Percentiles rank a stretch among this genome's conserved stretches.
phyloP scores from a whole-genome alignment of 78 protist genomes.

The Dictyostelium discoideum region DNA sequence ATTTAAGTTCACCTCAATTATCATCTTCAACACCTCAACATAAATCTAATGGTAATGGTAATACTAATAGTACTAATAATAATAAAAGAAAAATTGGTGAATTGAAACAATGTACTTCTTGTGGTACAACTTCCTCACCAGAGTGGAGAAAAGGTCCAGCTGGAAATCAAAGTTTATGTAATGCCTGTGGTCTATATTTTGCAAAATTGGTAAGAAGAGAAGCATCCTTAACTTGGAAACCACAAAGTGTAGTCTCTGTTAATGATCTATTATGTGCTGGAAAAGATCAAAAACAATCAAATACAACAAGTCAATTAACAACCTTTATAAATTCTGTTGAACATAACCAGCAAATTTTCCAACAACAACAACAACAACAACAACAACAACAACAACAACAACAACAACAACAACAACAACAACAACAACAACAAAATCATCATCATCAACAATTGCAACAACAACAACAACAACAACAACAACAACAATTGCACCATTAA shows the following conservation, averaged over 20 bases:
- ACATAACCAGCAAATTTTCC: background rate
- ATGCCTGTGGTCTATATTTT: slow-evolving; percentile 79
- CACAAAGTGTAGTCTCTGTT: slow-evolving; percentile 48
- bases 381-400: background rate
- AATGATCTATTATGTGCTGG: slow-evolving; percentile 57
- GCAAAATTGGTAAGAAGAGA: slow-evolving; percentile 62
- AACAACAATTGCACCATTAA: background rate
- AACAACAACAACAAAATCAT: background rate
- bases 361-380: slow-evolving; percentile 11
- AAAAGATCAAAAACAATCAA: background rate
- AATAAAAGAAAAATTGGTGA: slow-evolving; percentile 63
- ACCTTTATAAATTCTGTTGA: background rate
- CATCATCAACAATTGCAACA: background rate
- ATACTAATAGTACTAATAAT: too few species aligned
- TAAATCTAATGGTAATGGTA: too few species aligned
- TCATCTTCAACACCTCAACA: background rate
- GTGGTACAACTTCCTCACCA: slow-evolving; percentile 75
- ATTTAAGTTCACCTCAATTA: background rate
- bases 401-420: background rate
- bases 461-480: background rate
- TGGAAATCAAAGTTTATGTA: slow-evolving; percentile 69
- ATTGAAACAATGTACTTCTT: slow-evolving; percentile 39
- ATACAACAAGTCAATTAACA: background rate
- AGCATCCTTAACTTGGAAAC: slow-evolving; percentile 54
- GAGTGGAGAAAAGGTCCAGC: slow-evolving; percentile 81